Conservation (phyloP, 2,329 filamentous ascomycete genomes). For the Lecanicillium sp. region DNA sequence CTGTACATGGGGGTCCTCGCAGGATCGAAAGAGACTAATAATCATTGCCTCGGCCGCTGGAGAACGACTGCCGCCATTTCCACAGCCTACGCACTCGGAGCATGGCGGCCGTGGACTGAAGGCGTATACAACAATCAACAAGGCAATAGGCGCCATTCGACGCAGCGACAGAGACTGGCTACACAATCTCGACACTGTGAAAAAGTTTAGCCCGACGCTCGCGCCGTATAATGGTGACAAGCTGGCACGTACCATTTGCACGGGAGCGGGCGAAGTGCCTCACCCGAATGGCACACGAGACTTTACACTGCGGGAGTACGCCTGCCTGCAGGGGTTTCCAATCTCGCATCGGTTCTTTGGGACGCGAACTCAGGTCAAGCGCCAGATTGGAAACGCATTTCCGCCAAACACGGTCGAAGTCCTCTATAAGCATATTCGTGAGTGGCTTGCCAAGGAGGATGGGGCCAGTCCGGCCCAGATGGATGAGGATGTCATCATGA, state of each 20-base stretch:
- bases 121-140: conserved; percentile 35
- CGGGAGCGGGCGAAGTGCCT: conserved; percentile 52
- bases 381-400: conserved; percentile 75
- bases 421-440: conserved; percentile 39
- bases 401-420: conserved; percentile 50
- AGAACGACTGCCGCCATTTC: conserved; percentile 60
- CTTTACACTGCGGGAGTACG: conserved; percentile 61
- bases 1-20: conserved; percentile 42
- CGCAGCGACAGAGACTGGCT: conserved; percentile 25
- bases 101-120: conserved; percentile 25
- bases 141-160: conserved; percentile 30
- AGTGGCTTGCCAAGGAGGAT: conserved; percentile 38
- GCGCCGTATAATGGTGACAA: conserved; percentile 36
- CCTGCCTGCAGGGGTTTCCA: conserved; percentile 64
- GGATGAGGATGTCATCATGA: conserved; percentile 14
- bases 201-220: conserved; percentile 18
- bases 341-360: conserved; percentile 47
- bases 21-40: conserved; percentile 43
- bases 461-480: conserved; percentile 15
- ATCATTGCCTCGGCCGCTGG: conserved; percentile 59
- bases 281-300: conserved; percentile 57
- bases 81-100: conserved; percentile 49
- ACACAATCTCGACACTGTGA: conserved; percentile 28
- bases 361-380: conserved; percentile 34
- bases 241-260: conserved; percentile 55